phyloP scores from a whole-genome alignment of 192 early-diverging fungal genomes.

The Backusella australiensis region DNA sequence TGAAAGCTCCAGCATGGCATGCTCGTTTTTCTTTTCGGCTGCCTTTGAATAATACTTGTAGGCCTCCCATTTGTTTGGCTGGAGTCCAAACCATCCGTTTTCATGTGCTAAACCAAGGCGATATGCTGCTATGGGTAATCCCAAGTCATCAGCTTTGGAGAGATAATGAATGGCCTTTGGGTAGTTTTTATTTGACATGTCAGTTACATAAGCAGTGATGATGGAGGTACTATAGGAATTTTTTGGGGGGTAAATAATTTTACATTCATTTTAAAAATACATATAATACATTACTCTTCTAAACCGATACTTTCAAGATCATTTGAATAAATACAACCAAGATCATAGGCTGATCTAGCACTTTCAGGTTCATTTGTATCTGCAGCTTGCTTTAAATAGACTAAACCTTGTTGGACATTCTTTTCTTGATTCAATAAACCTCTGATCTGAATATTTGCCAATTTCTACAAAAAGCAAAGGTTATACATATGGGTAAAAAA shows the following conservation, averaged over 20 bases:
- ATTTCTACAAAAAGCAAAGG: constrained; percentile 46
- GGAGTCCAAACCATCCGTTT: constrained; percentile 68
- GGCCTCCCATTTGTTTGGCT: constrained; percentile 60
- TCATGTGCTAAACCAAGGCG: constrained; percentile 80
- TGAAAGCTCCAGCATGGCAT: constrained; percentile 85
- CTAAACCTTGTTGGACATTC: constrained; percentile 77
- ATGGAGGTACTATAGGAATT: background rate
- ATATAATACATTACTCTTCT: background rate
- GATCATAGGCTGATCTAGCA: constrained; percentile 75
- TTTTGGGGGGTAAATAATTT: background rate
- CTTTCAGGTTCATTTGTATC: constrained; percentile 48
- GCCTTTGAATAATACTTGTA: constrained; percentile 81
- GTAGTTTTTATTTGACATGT: constrained; percentile 58
- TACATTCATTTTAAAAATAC: background rate
- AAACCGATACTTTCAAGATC: constrained; percentile 59
- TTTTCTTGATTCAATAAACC: constrained; percentile 68
- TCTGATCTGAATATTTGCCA: constrained; percentile 74
- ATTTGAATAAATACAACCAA: constrained; percentile 75
- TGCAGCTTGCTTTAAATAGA: constrained; percentile 80
- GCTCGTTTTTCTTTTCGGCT: constrained; percentile 69
- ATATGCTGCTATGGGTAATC: constrained; percentile 67
- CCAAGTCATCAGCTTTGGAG: constrained; percentile 69
- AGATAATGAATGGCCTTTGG: constrained; percentile 63
- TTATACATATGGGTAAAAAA: background rate
- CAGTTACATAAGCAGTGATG: background rate